Percentiles rank a stretch among this genome's conserved stretches.
Conservation (phyloP, 768 basidiomycete species). For the Rhizopogon sp. region DNA sequence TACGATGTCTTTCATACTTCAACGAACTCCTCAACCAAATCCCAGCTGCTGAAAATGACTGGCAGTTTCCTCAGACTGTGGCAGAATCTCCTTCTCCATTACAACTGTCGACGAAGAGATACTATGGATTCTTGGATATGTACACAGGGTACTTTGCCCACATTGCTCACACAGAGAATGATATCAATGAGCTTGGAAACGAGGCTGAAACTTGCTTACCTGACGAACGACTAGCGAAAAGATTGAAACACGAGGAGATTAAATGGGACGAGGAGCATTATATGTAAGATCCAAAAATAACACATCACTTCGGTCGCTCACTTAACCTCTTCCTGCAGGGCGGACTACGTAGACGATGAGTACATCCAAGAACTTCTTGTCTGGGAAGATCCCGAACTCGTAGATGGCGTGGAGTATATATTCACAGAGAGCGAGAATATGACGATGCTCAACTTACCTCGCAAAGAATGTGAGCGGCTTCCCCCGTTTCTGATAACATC, state of each 20-base stretch:
- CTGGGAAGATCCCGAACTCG: slow-evolving; percentile 58
- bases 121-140: slow-evolving; percentile 74
- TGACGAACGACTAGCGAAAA: slow-evolving; percentile 46
- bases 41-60: slow-evolving; percentile 72
- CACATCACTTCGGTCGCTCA: background rate
- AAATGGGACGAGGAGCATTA: slow-evolving; percentile 87
- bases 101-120: slow-evolving; percentile 36
- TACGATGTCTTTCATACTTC: background rate
- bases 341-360: slow-evolving; percentile 75
- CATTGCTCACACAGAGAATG: slow-evolving; percentile 71
- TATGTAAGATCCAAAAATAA: slow-evolving; percentile 46
- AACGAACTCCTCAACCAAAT: slow-evolving; percentile 4
- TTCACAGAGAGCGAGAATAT: slow-evolving; percentile 73
- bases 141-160: slow-evolving; percentile 74
- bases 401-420: slow-evolving; percentile 30
- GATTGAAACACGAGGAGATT: slow-evolving; percentile 59
- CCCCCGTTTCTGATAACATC: background rate
- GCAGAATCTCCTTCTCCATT: slow-evolving; percentile 36
- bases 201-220: slow-evolving; percentile 54
- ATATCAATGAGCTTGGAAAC: slow-evolving; percentile 72
- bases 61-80: slow-evolving; percentile 67
- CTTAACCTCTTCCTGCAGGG: slow-evolving; percentile 40
- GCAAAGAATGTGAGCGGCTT: slow-evolving; percentile 44
- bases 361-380: slow-evolving; percentile 64
- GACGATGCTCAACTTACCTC: slow-evolving; percentile 52